phyloP scores from a whole-genome alignment of 345 rosid genomes.

The Arabidopsis arenosa region DNA sequence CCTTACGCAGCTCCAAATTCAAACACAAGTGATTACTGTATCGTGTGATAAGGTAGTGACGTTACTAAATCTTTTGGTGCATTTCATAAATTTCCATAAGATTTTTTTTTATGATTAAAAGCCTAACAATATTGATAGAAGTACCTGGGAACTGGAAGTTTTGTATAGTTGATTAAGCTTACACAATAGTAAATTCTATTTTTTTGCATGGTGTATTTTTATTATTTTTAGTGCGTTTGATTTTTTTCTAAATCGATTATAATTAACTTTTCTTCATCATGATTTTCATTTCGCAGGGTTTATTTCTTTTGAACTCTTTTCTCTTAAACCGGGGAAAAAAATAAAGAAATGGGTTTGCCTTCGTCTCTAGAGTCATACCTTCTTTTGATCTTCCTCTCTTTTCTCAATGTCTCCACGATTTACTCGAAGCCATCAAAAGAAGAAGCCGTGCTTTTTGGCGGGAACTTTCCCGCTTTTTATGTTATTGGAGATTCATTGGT shows the following conservation, averaged over 20 bases:
- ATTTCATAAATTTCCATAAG: not conserved
- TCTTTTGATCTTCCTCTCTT: conserved; percentile 9
- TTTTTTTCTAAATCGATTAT: not conserved
- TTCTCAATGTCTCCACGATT: conserved; percentile 21
- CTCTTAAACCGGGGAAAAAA: not conserved
- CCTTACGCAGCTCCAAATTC: not conserved
- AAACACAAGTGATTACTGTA: not conserved
- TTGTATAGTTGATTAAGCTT: too few species aligned
- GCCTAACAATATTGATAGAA: not conserved
- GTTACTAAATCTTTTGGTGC: not conserved
- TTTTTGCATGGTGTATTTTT: not conserved
- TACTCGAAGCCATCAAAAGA: conserved; percentile 18
- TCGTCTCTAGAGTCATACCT: conserved; percentile 12
- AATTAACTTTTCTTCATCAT: not conserved
- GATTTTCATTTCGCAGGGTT: conserved; percentile 5
- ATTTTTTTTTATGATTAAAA: not conserved
- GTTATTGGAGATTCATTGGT: conserved; percentile 72
- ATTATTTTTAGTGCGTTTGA: not conserved
- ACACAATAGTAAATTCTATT: not conserved
- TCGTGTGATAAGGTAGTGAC: not conserved
- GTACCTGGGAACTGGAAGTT: not conserved
- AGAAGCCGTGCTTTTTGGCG: conserved; percentile 33
- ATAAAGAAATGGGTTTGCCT: conserved; percentile 17
- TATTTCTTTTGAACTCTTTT: not conserved
- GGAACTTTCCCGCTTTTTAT: conserved; percentile 43